Base-by-base conservation (phyloP, 164 flowering plant genomes). In the Platanus orientalis region DNA sequence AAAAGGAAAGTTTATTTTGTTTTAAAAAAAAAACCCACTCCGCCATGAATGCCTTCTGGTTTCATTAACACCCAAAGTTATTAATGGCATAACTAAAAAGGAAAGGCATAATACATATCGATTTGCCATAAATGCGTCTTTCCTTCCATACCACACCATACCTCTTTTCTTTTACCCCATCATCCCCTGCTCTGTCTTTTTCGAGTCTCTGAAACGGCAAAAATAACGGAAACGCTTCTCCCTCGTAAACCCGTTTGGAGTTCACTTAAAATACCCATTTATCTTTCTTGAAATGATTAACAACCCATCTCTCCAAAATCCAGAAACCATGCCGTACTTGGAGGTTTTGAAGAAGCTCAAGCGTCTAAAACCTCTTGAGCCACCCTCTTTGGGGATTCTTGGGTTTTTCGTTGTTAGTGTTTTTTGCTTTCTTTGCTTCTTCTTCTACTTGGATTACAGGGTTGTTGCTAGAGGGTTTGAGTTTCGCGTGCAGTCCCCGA, bases 271-370 rank as follows among this genome's bases (percentile, higher is more conserved):
- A 57, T 16, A 21, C 47, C 47, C 40, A 19, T 16, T 54, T 34
- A 23, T 49, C 23, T 58, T 14, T 50, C 28, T 39, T 56, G 28
- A 54, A 69, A 63, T 63, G 72, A 29, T 54, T 0, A 55, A 65
- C 20, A 66, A 25, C 57, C 59, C 53, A 32, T 26, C 65, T 54
- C 16, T 69, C 24, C 57, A 64, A 65, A 54, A 51, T 19, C 50
- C 40, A 58, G 54, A 65, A 30, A 58, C 59, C 40, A 73, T 69
- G 78, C 49, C 75, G 72, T 77, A 73, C 62, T 63, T 76, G 42
- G 78, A 75, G n/a, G 67, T 81, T 48, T 59, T 74, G 42, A 83
- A 75, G 74, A 84, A 80, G 73, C 51, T 84, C 69, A 86, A 80
- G 74, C 70, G 71, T 25, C 68, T 73, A 34, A 79, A 72, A 61